Percentiles rank a stretch among this genome's conserved stretches.
Conservation (phyloP, 2,329 filamentous ascomycete species). For the Rachicladosporium sp. region DNA sequence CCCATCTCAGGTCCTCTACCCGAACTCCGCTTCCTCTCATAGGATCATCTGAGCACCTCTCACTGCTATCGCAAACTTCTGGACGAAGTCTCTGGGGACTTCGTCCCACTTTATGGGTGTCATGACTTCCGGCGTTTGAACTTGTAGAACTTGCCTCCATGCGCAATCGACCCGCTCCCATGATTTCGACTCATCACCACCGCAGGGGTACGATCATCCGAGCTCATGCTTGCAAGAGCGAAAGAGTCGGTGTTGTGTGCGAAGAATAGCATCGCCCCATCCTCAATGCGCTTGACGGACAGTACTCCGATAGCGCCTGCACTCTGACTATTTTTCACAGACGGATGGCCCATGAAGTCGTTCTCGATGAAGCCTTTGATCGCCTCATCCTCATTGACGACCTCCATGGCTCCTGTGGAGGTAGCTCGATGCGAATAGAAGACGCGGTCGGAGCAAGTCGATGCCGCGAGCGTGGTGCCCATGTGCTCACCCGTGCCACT, state of each 20-base stretch:
- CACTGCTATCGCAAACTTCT: too few species aligned
- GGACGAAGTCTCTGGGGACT: too few species aligned
- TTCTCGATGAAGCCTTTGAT: constrained; percentile 65
- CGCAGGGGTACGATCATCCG: constrained; percentile 58
- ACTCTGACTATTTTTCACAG: constrained; percentile 66
- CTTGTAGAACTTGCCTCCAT: constrained; percentile 29
- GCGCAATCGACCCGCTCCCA: constrained; percentile 40
- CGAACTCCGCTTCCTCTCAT: too few species aligned
- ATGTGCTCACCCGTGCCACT: constrained; percentile 97
- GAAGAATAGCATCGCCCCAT: constrained; percentile 77
- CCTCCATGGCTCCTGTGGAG: constrained; percentile 26
- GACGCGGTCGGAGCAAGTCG: constrained; percentile 72
- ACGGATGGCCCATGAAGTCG: constrained; percentile 91
- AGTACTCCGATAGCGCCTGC: constrained; percentile 84
- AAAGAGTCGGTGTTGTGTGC: constrained; percentile 90
- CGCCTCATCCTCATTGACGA: constrained; percentile 64
- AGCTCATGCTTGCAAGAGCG: constrained; percentile 77
- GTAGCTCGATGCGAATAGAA: constrained; percentile 33
- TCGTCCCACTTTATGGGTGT: too few species aligned
- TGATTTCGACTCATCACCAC: constrained; percentile 78
- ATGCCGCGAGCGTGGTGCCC: constrained; percentile 85
- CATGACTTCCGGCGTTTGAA: too few species aligned
- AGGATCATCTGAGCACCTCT: too few species aligned
- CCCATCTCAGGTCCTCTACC: too few species aligned
- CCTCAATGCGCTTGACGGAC: constrained; percentile 69